A percentile compares a stretch with the other conserved stretches of the same genome.
phyloP scores from a whole-genome alignment of 306 rosid genomes.

The Crataegus laevigata region DNA sequence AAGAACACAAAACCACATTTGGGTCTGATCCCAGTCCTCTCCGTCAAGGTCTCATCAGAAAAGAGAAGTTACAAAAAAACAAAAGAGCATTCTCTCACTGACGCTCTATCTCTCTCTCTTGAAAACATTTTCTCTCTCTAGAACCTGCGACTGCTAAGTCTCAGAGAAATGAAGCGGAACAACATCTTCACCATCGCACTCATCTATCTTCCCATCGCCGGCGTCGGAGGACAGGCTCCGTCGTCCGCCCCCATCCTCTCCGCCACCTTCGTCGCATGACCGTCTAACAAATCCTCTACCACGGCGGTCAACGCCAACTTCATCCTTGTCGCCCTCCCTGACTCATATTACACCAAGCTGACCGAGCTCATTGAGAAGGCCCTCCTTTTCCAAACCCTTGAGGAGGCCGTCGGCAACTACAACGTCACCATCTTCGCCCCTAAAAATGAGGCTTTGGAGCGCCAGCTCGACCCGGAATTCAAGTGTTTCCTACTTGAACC shows the following conservation, averaged over 20 bases:
- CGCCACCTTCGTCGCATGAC: slow-evolving; percentile 12
- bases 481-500: slow-evolving; percentile 80
- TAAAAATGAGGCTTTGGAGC: slow-evolving; percentile 63
- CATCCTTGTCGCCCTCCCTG: slow-evolving; percentile 82
- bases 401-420: slow-evolving; percentile 57
- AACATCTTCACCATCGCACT: no score
- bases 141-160: no score
- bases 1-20: no score
- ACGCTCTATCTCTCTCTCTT: no score
- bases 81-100: no score
- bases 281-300: slow-evolving; percentile 16
- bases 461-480: slow-evolving; percentile 80
- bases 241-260: slow-evolving; percentile 10
- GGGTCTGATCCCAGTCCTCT: no score
- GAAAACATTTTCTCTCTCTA: no score
- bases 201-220: no score
- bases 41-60: no score
- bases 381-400: slow-evolving; percentile 68
- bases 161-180: no score
- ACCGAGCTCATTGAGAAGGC: slow-evolving; percentile 91
- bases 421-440: slow-evolving; percentile 91
- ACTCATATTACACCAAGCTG: slow-evolving; percentile 86
- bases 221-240: no score
- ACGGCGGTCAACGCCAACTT: slow-evolving; percentile 70
- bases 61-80: no score